phyloP scores from a whole-genome alignment of 257 asterid genomes.

The Nicotiana otophora region DNA sequence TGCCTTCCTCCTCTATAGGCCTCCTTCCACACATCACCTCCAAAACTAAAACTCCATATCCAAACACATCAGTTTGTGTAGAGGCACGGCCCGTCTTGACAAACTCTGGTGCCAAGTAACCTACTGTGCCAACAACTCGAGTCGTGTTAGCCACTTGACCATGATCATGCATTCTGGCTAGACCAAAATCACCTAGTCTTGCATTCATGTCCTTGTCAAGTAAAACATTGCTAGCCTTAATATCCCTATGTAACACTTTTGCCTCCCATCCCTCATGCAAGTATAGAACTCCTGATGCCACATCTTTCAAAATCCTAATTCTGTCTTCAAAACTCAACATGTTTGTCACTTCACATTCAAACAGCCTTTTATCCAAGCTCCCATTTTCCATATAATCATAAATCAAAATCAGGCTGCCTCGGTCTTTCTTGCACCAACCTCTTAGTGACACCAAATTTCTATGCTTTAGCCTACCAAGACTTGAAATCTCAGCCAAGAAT shows the following conservation, averaged over 20 bases:
- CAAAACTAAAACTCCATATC: constrained; percentile 47
- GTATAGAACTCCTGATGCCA: constrained; percentile 52
- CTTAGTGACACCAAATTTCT: constrained; percentile 57
- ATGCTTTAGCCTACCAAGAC: constrained; percentile 71
- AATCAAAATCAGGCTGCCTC: constrained; percentile 48
- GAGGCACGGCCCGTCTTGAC: constrained; percentile 54
- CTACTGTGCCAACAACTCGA: constrained; percentile 65
- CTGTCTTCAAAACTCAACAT: constrained; percentile 41
- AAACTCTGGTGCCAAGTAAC: constrained; percentile 64
- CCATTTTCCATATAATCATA: constrained; percentile 79
- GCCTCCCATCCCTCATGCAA: constrained; percentile 72
- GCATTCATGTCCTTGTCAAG: constrained; percentile 67
- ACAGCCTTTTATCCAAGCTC: constrained; percentile 53
- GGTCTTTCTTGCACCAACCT: constrained; percentile 82
- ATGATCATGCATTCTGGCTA: constrained; percentile 66
- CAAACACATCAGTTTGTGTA: constrained; percentile 44
- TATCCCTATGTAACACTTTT: constrained; percentile 63
- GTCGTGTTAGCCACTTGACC: constrained; percentile 55
- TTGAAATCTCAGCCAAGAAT: constrained; percentile 63
- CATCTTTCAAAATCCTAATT: constrained; percentile 46
- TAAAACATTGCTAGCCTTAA: constrained; percentile 64
- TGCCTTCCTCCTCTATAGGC: constrained; percentile 47
- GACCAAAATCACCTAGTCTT: constrained; percentile 64
- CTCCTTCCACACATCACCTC: constrained; percentile 63
- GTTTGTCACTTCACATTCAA: constrained; percentile 33